A percentile compares a stretch with the other conserved stretches of the same genome.
Conservation (phyloP, 306 rosid species). For the Hippophae tibetana region DNA sequence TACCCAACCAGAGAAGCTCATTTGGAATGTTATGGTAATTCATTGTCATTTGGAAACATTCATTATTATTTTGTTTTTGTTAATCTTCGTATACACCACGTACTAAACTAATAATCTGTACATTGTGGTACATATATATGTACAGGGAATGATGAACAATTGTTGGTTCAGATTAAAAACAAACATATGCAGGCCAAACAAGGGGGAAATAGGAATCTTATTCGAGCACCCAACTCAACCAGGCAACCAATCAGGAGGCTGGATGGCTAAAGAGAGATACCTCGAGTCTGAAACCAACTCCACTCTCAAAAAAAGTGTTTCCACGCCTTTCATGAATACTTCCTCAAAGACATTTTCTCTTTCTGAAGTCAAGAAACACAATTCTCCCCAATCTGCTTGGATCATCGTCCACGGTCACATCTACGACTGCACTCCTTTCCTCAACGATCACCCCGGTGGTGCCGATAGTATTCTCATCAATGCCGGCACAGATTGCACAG, state of each 20-base stretch:
- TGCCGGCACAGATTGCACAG: slow-evolving; percentile 84
- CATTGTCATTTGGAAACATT: not conserved
- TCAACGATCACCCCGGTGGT: slow-evolving; percentile 87
- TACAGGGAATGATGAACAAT: slow-evolving; percentile 93
- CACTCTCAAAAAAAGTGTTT: slow-evolving; percentile 43
- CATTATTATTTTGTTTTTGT: not conserved
- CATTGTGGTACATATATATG: not conserved
- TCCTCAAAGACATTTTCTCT: slow-evolving; percentile 33
- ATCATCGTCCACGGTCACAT: slow-evolving; percentile 60
- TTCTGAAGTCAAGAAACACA: slow-evolving; percentile 54
- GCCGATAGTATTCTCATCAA: slow-evolving; percentile 75
- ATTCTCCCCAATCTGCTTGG: slow-evolving; percentile 51
- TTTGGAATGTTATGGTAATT: slow-evolving; percentile 75
- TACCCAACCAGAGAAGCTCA: slow-evolving; percentile 83
- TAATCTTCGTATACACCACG: not conserved
- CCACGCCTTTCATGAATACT: slow-evolving; percentile 63
- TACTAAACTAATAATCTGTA: not conserved
- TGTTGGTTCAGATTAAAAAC: slow-evolving; percentile 77
- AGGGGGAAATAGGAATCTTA: slow-evolving; percentile 58
- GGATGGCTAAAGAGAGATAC: slow-evolving; percentile 65
- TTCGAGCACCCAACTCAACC: slow-evolving; percentile 81
- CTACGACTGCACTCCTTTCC: slow-evolving; percentile 66
- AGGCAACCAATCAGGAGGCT: slow-evolving; percentile 76
- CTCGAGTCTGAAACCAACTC: slow-evolving; percentile 28
- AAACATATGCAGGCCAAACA: slow-evolving; percentile 50